Percentiles rank a stretch among this genome's conserved stretches.
These are phyloP conservation scores for Solanum megistacrolobum DNA, from an alignment of 257 asterid species.

Conservation along the genomic window DNA sequence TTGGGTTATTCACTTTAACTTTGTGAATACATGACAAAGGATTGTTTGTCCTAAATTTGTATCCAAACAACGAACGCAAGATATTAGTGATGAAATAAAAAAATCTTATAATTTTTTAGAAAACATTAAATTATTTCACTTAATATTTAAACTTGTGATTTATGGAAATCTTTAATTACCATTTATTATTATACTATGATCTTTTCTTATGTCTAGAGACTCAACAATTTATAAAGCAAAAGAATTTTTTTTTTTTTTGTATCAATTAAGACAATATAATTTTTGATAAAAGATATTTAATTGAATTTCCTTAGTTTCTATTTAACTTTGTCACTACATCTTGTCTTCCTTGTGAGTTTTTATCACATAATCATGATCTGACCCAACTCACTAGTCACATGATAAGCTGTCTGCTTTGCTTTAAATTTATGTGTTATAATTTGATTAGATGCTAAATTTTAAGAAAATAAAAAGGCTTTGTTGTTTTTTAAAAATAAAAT, in stretches of 20 bases:
- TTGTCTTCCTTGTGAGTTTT: not conserved
- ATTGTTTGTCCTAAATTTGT: not conserved
- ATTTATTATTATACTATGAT: too few species aligned
- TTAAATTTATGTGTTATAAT: too few species aligned
- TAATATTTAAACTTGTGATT: not conserved
- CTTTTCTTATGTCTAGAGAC: not conserved
- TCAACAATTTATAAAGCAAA: not conserved
- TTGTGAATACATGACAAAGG: not conserved
- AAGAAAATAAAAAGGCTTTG: too few species aligned
- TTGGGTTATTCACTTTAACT: not conserved
- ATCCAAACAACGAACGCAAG: not conserved
- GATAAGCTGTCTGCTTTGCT: too few species aligned
- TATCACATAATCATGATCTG: not conserved
- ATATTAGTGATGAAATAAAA: not conserved
- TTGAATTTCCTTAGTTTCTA: not conserved
- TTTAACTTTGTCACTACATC: not conserved
- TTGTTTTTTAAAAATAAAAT: too few species aligned
- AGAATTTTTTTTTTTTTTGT: not conserved
- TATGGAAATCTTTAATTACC: not conserved
- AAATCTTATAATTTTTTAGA: too few species aligned
- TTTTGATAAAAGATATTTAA: not conserved
- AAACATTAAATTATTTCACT: not conserved
- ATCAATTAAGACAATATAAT: not conserved
- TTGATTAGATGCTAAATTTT: too few species aligned
- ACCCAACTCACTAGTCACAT: not conserved